Base-by-base conservation (phyloP, 768 basidiomycete species). In the Hypholoma sublateritium region DNA sequence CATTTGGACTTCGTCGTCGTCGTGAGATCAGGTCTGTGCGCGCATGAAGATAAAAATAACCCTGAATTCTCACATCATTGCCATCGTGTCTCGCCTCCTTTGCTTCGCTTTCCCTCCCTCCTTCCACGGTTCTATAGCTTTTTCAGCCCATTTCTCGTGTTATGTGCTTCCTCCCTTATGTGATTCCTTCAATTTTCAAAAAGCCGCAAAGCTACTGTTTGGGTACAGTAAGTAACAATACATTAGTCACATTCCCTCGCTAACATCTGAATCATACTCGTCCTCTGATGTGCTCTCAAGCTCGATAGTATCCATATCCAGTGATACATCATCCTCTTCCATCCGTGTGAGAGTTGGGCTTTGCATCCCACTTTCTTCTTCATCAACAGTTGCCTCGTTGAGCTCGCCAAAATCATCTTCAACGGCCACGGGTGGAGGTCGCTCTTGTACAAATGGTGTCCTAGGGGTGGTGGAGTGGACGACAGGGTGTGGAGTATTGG, bases 301-400 rank as follows among this genome's bases (percentile, higher is more conserved):
- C 13, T 54, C 53, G 36, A n/a, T 17, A 4, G 19, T 42, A 46
- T 54, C 53, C 53, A 54, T 54, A 11, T 54, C 53, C 41, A 54
- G 28, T 6, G 34, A 42, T 4, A 54, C 44, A n/a, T 54, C 53
- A 35, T 36, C 34, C 24, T 54, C 53, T 3, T 54, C 44, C 5
- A 45, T 14, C 17, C 25, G 24, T 16, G 17, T 21, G 14, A 54
- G 50, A 19, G 50, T 52, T 9, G 50, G 50, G 8, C 32, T 37
- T 3, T 41, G 11, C 34, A 34, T 9, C 34, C 19, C 28, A 14
- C 2, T 7, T 16, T 50, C 49, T 1, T 12, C n/a, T 19, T 39
- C 49, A 21, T 6, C 17, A 2, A 14, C 49, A 32, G 4, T 11
- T 39, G 3, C 37, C 13, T 39, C 37, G 37, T 39, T 17, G 35